Evolutionary conservation across 345 rosid genomes (phyloP).

Genomic region (Fremontodendron californicum): DNA sequence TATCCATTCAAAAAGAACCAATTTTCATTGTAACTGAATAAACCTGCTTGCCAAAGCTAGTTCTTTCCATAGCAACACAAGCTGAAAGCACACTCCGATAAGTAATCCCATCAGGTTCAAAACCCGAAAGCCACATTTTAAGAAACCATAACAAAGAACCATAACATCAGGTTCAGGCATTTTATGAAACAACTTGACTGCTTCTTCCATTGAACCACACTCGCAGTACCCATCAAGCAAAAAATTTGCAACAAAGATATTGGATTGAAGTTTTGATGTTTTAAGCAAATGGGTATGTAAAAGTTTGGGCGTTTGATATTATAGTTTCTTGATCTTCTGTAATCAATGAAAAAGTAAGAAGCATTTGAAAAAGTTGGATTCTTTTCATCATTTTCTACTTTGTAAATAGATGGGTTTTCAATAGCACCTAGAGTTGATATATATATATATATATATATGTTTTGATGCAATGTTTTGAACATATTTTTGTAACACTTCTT

Average conservation of each 20-base stretch:
- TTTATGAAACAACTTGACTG: conserved; percentile 62
- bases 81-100: conserved; percentile 65
- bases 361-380: conserved; percentile 29
- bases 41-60: conserved; percentile 40
- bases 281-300: conserved; percentile 47
- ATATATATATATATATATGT: no score
- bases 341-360: conserved; percentile 36
- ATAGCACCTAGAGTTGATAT: conserved; percentile 29
- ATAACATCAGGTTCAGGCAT: conserved; percentile 47
- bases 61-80: conserved; percentile 39
- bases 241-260: conserved; percentile 37
- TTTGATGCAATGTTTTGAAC: no score
- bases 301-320: conserved; percentile 30
- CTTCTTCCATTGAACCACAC: conserved; percentile 37
- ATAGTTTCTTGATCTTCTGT: conserved; percentile 27
- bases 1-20: conserved; percentile 50
- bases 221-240: conserved; percentile 49
- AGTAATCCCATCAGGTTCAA: conserved; percentile 48
- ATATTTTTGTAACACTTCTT: no score
- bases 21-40: conserved; percentile 48
- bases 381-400: conserved; percentile 11
- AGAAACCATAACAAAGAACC: conserved; percentile 40
- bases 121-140: conserved; percentile 50
- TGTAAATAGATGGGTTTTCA: conserved; percentile 16
- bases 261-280: conserved; percentile 27